Base-by-base conservation (phyloP, 2,329 filamentous ascomycete species). In the Cytospora leucostoma region DNA sequence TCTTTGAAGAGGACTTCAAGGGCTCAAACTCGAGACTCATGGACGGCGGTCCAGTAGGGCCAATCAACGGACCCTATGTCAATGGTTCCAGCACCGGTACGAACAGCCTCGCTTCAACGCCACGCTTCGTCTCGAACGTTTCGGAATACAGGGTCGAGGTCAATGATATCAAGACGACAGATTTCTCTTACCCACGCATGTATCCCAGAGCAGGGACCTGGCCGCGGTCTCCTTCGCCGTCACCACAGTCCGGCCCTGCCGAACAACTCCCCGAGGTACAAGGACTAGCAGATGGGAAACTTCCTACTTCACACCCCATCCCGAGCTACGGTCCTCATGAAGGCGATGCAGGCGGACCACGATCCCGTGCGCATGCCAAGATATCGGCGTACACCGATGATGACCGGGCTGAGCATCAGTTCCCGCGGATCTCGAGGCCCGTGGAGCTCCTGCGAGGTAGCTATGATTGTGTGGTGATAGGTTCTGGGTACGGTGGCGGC, bases 381-480 rank as follows among this genome's bases (percentile, higher is more conserved):
- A 68, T 68, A 12, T 70, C 67, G 32, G 67, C 67, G 27, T 74
- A 73, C 63, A 68, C 68, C 13, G 73, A 73, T 15, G 65, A 73
- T 59, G 49, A 70, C 8, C 32, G 51, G 34, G 11, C 61, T 52
- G 17, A 63, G 55, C 40, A 72, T 44, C 21, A 68, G 21, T 86
- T 80, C 65, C 84, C 84, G 1, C 79, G 84, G 1, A 81, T 88
- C 64, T 84, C 83, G 27, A 82, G 79, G 64, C 80, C 83, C 0
- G 79, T 88, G 13, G 82, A 87, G 70, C 74, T 86, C 33, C 81
- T 89, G 71, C 78, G 81, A 33, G 75, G 77, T 61, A 75, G 76
- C 7, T 90, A 91, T 68, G 88, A 90, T 73, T 83, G 83, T 47
- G 81, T 91, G 12, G 85, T 90, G 35, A 84, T 90, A 63, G 88